A percentile compares a stretch with the other conserved stretches of the same genome.
Conservation (phyloP, 2,329 filamentous ascomycete species). For the Beauveria scarabaeidicola region DNA sequence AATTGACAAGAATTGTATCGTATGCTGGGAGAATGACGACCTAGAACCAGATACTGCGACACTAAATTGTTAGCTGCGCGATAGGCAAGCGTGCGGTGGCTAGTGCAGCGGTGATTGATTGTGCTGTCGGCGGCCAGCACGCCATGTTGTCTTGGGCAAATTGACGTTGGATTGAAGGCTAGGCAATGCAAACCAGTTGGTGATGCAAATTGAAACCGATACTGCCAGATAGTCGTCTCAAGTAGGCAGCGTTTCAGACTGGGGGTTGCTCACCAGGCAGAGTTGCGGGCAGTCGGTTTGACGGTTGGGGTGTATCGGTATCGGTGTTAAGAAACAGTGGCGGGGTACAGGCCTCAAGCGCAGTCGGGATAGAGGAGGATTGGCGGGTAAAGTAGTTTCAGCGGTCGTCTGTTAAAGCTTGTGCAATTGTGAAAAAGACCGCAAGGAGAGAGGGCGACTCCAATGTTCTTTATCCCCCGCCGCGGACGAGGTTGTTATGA, state of each 20-base stretch:
- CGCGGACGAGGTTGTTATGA: not conserved
- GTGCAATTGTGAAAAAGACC: not conserved
- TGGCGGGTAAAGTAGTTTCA: too few relatives aligned
- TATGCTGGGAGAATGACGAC: not conserved
- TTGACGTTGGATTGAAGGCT: not conserved
- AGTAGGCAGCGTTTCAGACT: slow-evolving; percentile 7
- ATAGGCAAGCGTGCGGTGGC: not conserved
- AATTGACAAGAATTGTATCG: not conserved
- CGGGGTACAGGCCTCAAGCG: not conserved
- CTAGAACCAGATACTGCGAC: not conserved
- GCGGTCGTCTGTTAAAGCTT: not conserved
- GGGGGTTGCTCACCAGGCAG: slow-evolving; percentile 5
- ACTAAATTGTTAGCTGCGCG: not conserved
- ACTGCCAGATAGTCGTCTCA: slow-evolving; percentile 1
- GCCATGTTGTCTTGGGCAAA: not conserved
- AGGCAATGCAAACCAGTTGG: not conserved
- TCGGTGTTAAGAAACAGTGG: slow-evolving; percentile 3
- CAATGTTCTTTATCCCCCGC: slow-evolving; percentile 2
- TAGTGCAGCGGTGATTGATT: not conserved
- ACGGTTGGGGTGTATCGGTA: not conserved
- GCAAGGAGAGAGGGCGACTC: not conserved
- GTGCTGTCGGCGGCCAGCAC: not conserved
- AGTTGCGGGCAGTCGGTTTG: not conserved
- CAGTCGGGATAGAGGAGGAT: not conserved
- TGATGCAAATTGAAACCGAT: slow-evolving; percentile 9